Base-by-base conservation (phyloP, 106 monocot genomes). In the Dendrobium chrysotoxum region DNA sequence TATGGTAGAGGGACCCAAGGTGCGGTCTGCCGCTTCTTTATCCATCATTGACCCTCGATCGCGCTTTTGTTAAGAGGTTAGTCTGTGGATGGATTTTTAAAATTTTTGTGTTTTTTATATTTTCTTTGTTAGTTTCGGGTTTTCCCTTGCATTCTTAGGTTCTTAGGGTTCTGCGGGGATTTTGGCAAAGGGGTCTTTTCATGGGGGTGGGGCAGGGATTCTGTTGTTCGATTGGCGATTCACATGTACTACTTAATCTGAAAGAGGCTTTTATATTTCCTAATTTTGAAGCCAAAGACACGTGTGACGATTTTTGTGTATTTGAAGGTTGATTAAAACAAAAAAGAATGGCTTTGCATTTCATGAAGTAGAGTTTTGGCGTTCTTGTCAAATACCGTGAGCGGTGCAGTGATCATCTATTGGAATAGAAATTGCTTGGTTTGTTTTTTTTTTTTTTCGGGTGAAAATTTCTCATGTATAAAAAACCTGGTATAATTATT, bases 1-100 rank as follows among this genome's bases (percentile, higher is more conserved):
- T 74, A 42, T 74, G 74, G 74, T 74, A 16, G 74, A 42, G 41
- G 74, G 42, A 74, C 6, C 21, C 74, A 42, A 74, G 74, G 20
- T 15, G 74, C 41, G 8, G 28, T 7, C 41, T 21, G 74, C 41
- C 3, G 21, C 1, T 74, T 74, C 42, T 74, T 74, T 28, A 41
- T 39, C 18, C n/a, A 13, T 42, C n/a, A 2, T 74, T 31, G 28
- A 70, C 28, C 35, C 12, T 70, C 35, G 12, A 28, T 70, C 31
- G 70, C n/a, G 4, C 41, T 21, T 40, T 13, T 74, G 2, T 74
- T 41, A 28, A 35, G 74, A 74, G 74, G 74, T 74, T 41, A 41
- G 41, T n/a, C 74, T 3, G 23, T 23, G 61, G n/a, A 2, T 23
- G 20, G 2, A 20, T 20, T 40, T 5, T 41, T 7, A 74, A 5